phyloP scores from a whole-genome alignment of 2,329 filamentous ascomycete species.

The Cladosporium oxysporum region DNA sequence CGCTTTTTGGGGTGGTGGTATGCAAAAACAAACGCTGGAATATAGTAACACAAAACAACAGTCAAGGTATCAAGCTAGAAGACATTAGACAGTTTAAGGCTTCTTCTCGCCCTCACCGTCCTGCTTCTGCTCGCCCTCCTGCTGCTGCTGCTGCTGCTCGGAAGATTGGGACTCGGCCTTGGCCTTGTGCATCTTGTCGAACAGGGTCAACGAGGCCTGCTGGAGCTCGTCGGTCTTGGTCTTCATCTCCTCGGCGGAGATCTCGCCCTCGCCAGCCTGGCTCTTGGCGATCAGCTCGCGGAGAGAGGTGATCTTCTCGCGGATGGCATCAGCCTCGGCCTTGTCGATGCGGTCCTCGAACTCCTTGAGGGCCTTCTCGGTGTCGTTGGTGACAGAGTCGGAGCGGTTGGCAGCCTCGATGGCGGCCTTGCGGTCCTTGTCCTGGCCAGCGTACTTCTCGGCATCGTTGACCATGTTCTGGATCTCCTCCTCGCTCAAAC shows the following conservation, averaged over 20 bases:
- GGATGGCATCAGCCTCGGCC: constrained; percentile 87
- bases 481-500: constrained; percentile 92
- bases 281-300: constrained; percentile 83
- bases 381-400: constrained; percentile 94
- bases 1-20: constrained; percentile 16
- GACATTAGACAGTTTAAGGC: constrained; percentile 46
- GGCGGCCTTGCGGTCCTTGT: constrained; percentile 94
- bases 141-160: constrained; percentile 55
- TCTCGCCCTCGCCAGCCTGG: constrained; percentile 84
- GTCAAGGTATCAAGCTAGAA: constrained; percentile 13
- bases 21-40: constrained; percentile 19
- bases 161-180: constrained; percentile 51
- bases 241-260: constrained; percentile 92
- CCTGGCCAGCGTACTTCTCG: constrained; percentile 90
- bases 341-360: constrained; percentile 96
- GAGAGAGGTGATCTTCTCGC: constrained; percentile 92
- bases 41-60: constrained; percentile 14
- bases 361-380: constrained; percentile 97
- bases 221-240: constrained; percentile 98
- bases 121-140: constrained; percentile 45
- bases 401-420: constrained; percentile 98
- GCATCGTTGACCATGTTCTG: constrained; percentile 97
- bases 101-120: constrained; percentile 72
- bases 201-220: constrained; percentile 90
- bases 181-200: constrained; percentile 99